phyloP scores from a whole-genome alignment of 352 stramenopile genomes.

The Thraustotheca clavata region DNA sequence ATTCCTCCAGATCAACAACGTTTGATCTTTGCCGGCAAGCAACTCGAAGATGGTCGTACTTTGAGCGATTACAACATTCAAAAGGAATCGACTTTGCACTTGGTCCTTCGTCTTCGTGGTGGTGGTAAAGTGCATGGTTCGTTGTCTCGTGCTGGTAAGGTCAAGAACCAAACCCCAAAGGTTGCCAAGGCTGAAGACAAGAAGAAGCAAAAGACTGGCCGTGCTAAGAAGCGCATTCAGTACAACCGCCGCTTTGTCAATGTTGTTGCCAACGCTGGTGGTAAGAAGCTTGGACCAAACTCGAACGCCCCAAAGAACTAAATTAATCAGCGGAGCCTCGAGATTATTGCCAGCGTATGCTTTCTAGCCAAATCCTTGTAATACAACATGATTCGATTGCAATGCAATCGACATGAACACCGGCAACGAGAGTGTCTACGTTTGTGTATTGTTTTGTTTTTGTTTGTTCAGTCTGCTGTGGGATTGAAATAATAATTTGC shows the following conservation, averaged over 20 bases:
- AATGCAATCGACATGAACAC: slow-evolving; percentile 2
- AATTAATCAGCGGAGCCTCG: slow-evolving; percentile 18
- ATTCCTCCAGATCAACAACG: slow-evolving; percentile 90
- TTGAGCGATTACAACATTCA: slow-evolving; percentile 95
- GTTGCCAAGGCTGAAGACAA: slow-evolving; percentile 97
- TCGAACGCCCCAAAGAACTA: slow-evolving; percentile 96
- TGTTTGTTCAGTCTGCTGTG: too few species aligned
- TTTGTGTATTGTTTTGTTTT: background rate
- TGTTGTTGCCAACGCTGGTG: slow-evolving; percentile 94
- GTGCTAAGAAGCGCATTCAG: slow-evolving; percentile 99
- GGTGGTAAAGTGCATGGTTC: slow-evolving; percentile 99
- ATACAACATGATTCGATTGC: slow-evolving; percentile 21
- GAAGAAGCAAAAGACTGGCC: slow-evolving; percentile 96
- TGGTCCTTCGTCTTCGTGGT: slow-evolving; percentile 92
- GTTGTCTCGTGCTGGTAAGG: slow-evolving; percentile 99
- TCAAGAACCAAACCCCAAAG: slow-evolving; percentile 99
- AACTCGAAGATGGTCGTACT: slow-evolving; percentile 86
- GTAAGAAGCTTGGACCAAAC: slow-evolving; percentile 98
- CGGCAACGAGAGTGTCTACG: too few species aligned
- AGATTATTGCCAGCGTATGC: background rate
- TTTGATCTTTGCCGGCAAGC: slow-evolving; percentile 87
- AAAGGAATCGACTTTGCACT: slow-evolving; percentile 95
- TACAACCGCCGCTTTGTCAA: slow-evolving; percentile 99
- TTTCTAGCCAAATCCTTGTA: slow-evolving; percentile 20
- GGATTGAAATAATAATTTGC: too few species aligned